Percentiles rank a stretch among this genome's conserved stretches.
phyloP scores from a whole-genome alignment of 345 rosid species.

The Mercurialis annua region DNA sequence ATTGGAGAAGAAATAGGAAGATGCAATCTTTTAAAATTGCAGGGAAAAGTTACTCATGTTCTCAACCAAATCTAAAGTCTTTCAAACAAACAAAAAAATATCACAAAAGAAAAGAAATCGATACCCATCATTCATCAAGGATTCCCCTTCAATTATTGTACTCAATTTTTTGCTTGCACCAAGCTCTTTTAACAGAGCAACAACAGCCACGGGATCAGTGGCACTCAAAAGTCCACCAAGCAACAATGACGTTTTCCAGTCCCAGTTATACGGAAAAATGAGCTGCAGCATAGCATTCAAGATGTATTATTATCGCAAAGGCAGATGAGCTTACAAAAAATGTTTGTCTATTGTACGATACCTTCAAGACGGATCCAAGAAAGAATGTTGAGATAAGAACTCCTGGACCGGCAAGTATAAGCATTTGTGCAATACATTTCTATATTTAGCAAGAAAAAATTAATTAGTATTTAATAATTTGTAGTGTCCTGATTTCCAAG shows the following conservation, averaged over 20 bases:
- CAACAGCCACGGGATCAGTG: conserved; percentile 98
- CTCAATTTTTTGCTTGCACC: conserved; percentile 96
- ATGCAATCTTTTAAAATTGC: neutral
- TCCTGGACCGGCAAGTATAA: conserved; percentile 95
- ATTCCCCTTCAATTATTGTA: conserved; percentile 96
- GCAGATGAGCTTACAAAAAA: neutral
- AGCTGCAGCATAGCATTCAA: conserved; percentile 45
- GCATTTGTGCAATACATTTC: conserved; percentile 88
- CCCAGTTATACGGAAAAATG: conserved; percentile 83
- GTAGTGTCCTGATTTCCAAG: neutral
- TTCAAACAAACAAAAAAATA: conserved; percentile 6
- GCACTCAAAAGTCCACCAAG: conserved; percentile 98
- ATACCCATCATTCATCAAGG: conserved; percentile 99
- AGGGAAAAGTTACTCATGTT: conserved; percentile 7
- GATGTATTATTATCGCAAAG: conserved; percentile 5
- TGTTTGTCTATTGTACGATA: conserved; percentile 19
- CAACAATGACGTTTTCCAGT: conserved; percentile 85
- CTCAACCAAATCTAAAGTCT: conserved; percentile 2
- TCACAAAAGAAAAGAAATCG: neutral
- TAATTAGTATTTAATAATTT: neutral
- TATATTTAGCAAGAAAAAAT: conserved; percentile 22
- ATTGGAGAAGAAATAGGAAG: neutral
- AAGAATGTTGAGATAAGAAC: conserved; percentile 79
- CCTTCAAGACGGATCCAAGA: conserved; percentile 79
- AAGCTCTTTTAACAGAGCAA: conserved; percentile 89